phyloP scores from a whole-genome alignment of 371 early-diverging fungal genomes.

The Batrachochytrium dendrobatidis region DNA sequence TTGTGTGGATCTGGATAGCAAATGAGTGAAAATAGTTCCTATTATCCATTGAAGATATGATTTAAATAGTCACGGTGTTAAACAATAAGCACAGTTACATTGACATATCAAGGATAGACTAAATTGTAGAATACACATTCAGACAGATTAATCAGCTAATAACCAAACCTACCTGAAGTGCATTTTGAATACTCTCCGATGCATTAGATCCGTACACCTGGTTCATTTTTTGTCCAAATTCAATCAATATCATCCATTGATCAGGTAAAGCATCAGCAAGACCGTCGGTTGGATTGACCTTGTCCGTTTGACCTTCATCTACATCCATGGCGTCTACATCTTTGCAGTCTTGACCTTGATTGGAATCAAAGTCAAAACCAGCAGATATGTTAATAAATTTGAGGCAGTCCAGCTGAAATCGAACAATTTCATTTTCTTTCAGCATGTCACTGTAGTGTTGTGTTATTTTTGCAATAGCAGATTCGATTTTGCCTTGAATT shows the following conservation, averaged over 20 bases:
- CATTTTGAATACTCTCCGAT: constrained; percentile 32
- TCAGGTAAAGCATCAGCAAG: constrained; percentile 6
- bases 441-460: constrained; percentile 57
- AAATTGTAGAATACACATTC: constrained; percentile 6
- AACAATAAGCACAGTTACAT: too few species aligned
- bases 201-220: constrained; percentile 56
- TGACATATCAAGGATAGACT: too few species aligned
- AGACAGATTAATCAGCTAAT: not conserved
- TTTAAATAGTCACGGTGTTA: too few species aligned
- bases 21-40: constrained; percentile 66
- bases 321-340: not conserved
- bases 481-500: constrained; percentile 60
- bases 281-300: not conserved
- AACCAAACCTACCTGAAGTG: constrained; percentile 28
- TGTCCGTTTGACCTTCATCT: not conserved
- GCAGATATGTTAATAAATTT: constrained; percentile 64
- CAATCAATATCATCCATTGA: constrained; percentile 45
- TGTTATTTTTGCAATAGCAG: constrained; percentile 55
- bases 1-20: constrained; percentile 62
- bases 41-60: not conserved
- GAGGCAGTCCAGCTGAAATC: constrained; percentile 69
- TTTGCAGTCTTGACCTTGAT: not conserved
- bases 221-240: constrained; percentile 65
- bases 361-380: not conserved
- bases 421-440: constrained; percentile 45